phyloP scores from a whole-genome alignment of 2,329 filamentous ascomycete species.

The Trichoderma simmonsii region DNA sequence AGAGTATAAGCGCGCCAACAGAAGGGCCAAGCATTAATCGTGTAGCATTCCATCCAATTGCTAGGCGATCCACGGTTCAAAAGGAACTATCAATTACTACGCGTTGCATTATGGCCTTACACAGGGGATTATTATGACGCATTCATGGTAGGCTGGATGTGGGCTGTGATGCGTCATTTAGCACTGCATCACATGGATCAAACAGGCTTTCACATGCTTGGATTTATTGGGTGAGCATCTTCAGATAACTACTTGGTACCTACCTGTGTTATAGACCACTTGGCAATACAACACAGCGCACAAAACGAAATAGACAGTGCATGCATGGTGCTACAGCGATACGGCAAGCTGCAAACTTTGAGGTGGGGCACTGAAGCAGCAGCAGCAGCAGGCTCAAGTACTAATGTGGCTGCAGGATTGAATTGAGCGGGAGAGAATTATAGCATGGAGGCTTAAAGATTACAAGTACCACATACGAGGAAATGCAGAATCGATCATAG shows the following conservation, averaged over 20 bases:
- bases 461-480: neutral
- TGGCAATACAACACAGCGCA: neutral
- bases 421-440: neutral
- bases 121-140: neutral
- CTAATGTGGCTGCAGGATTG: neutral
- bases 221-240: neutral
- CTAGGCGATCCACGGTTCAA: neutral
- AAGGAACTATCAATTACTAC: too few species aligned
- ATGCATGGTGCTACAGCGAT: neutral
- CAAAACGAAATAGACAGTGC: neutral
- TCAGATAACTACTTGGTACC: neutral
- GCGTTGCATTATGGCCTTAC: neutral
- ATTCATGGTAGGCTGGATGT: neutral
- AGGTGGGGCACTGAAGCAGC: neutral
- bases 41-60: neutral
- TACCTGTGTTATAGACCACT: neutral
- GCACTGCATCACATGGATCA: neutral
- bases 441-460: neutral
- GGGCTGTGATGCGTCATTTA: constrained; percentile 6
- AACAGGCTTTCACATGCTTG: neutral
- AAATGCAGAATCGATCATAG: neutral
- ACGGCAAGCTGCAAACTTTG: neutral
- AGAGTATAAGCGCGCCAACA: constrained; percentile 19
- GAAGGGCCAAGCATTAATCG: neutral
- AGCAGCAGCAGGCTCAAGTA: neutral